Base-by-base conservation (phyloP, 176 grass and related monocot genomes). In the Raddia distichophylla region DNA sequence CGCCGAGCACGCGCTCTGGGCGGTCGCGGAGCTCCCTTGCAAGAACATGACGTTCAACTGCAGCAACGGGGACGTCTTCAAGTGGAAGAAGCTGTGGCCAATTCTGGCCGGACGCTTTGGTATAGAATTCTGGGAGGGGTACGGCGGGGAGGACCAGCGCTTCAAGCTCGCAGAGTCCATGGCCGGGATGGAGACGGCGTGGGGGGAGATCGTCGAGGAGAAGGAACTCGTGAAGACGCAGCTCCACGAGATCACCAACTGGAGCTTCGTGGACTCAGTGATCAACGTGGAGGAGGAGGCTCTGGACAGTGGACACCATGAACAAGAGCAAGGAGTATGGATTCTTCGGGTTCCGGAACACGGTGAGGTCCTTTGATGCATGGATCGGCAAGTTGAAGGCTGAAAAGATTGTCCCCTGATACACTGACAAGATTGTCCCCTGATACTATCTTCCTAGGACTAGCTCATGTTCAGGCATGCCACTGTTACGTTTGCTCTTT, bases 261-360 rank as follows among this genome's bases (percentile, higher is more conserved):
- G 93, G 93, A 82, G 90, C 85, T 89, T 68, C 14, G 88, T 79
- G 0, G 93, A 97, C 56, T 58, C 69, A 4, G 4, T 88, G 3
- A 66, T 95, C 4, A 76, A 45, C 0, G 17, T 67, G 0, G 72
- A 93, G 2, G 19, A 9, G 0, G 76, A 89, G 76, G 42, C 76
- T n/a, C 47, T 97, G 42, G 90, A 93, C 40, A 84, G 42, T 97
- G 42, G 90, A 93, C 40, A 84, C 43, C 77, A 97, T 97, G 93
- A 97, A 97, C 75, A 97, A 95, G 71, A 95, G 93, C 82, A 95
- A 95, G 87, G 93, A 95, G 63, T 87, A 92, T 17, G 93, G 93
- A 0, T 95, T 95, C 83, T 80, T 95, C 10, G 93, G 93, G 17
- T 95, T 95, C 79, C 60, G 93, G 20, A 95, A 95, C 82, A 86